Base-by-base conservation (phyloP, 2,329 filamentous ascomycete species). In the Pleomassaria siparia region DNA sequence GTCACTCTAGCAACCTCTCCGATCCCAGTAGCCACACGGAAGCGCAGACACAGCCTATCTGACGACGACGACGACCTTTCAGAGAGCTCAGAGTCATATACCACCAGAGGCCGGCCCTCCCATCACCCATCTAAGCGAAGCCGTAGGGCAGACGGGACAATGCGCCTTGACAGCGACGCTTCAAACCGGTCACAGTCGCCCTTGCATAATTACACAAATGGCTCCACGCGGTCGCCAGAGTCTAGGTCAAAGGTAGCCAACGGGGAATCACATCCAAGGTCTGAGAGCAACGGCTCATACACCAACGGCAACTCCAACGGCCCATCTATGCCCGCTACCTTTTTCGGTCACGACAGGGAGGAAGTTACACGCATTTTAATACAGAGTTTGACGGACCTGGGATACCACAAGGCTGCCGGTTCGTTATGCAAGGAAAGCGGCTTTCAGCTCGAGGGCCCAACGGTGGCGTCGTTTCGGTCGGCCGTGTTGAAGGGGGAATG, bases 301-400 rank as follows among this genome's bases (percentile, higher is more conserved):
- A 66, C 70, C 2, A 76, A 77, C 53, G 73, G 74, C 20, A 58
- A 50, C 40, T 58, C 68, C 43, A 66, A 63, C 41, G 63, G 63
- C 20, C 60, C 58, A 32, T 36, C 63, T 16, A 60, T 69, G 22
- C 39, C 75, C 4, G 24, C 4, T 3, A 75, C 76, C 26, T 97
- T 95, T 69, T 87, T 85, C 64, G 91, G 91, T 15, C 92, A 97
- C 66, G 84, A 94, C 66, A 84, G 90, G 66, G 91, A 96, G 76
- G 92, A 99, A 74, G 87, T 97, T 36, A 95, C 92, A 4, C 81
- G 94, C 44, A 87, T 97, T 54, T 73, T 99, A 60, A 94, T 99
- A 62, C 94, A 99, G 72, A 88, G 91, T 28, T 74, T 99, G 55
- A 83, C 85, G 20, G 92, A 96, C 68, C 80, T 99, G 74, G 94